Conservation (phyloP, 306 rosid genomes). For the Arachis stenosperma region DNA sequence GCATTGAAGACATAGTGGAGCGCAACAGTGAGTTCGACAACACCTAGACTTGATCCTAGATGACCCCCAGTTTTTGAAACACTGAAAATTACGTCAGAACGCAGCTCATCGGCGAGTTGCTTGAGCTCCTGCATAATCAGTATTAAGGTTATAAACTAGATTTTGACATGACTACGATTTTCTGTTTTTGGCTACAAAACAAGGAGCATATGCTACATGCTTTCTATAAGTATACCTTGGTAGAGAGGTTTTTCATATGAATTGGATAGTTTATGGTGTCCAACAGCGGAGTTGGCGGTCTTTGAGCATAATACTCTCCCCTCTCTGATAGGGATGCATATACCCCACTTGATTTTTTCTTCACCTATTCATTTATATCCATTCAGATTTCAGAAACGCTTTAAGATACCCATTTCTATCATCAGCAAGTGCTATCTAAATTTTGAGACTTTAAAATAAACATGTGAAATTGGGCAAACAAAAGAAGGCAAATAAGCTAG, state of each 20-base stretch:
- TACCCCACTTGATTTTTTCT: slow-evolving; percentile 59
- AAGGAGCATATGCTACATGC: neutral
- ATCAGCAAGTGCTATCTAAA: slow-evolving; percentile 27
- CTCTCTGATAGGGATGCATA: slow-evolving; percentile 78
- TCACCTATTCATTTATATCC: slow-evolving; percentile 43
- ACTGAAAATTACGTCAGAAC: slow-evolving; percentile 93
- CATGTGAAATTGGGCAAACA: neutral
- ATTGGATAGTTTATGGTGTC: slow-evolving; percentile 91
- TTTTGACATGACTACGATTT: slow-evolving; percentile 11
- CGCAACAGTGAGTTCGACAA: slow-evolving; percentile 96
- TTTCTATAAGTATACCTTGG: slow-evolving; percentile 58
- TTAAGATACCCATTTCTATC: slow-evolving; percentile 26
- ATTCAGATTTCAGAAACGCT: slow-evolving; percentile 17
- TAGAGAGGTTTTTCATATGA: slow-evolving; percentile 93
- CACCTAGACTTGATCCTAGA: slow-evolving; percentile 95
- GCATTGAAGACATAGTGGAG: slow-evolving; percentile 92
- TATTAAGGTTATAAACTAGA: neutral
- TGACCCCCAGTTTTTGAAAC: slow-evolving; percentile 99
- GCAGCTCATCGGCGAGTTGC: slow-evolving; percentile 86
- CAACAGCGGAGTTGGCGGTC: slow-evolving; percentile 91
- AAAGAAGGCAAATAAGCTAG: neutral
- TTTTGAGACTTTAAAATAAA: slow-evolving; percentile 1
- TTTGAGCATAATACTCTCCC: slow-evolving; percentile 70
- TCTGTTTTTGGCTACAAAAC: slow-evolving; percentile 2
- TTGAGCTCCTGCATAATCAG: slow-evolving; percentile 72